Evolutionary conservation across 371 early-diverging fungal species (phyloP), one percentile per base, ranked within the genome.

Genomic region (Mycotypha africana): DNA sequence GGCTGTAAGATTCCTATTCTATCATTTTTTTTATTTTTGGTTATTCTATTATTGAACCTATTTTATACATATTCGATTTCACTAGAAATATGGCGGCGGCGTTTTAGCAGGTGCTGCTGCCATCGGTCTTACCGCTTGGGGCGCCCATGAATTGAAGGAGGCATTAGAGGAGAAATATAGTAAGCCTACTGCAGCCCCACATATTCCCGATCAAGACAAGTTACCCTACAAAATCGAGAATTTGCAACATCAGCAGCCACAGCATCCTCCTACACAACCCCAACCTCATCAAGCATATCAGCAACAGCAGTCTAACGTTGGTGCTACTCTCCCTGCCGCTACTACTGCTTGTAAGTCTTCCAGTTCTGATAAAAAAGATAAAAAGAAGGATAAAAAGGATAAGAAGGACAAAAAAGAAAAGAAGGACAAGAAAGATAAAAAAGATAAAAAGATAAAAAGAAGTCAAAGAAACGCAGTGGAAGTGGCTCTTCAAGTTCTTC

Each of bases 11-110:
- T 6, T 23, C 19, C 37, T 11, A 47, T 23, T 4, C 3, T 12
- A 12, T 38, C 2, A 22, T 33, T n/a, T 30, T 17, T 33, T 19
- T 16, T 16, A 40, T 16, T 5, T 17, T 5, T 12, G 15, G 4
- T 42, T 20, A 30, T 42, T 30, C 28, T 38, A 32, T 47, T n/a
- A 47, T 39, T 28, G 12, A 28, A 28, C 24, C 8, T 20, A 31
- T 19, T 22, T 31, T 19, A 7, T 14, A 37, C 10, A 20, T 28
- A 11, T 15, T 17, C 42, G 37, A 24, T 23, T 32, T 23, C 15
- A 24, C 28, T 51, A 58, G 58, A 58, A 58, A 53, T 58, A 53
- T 22, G 58, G 59, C 34, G 59, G 54, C 35, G 59, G 50, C 33
- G 54, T 43, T 28, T 46, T 59, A 21, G 50, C 50, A 38, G 58